Percentiles rank a stretch among this genome's conserved stretches.
Conservation (phyloP, 768 basidiomycete genomes). For the Thelephora aurantiotincta region DNA sequence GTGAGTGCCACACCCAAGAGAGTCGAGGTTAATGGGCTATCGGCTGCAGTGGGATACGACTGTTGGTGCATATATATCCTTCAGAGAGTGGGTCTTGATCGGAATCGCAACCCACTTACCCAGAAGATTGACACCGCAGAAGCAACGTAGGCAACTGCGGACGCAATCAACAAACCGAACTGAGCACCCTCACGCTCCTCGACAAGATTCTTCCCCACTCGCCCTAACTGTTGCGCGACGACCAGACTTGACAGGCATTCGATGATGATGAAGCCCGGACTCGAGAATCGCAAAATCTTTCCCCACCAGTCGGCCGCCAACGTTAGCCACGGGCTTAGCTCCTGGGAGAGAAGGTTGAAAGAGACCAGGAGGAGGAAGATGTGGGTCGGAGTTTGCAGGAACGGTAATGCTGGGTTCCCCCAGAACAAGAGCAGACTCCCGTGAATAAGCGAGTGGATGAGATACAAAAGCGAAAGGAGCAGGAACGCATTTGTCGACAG, state of each 20-base stretch:
- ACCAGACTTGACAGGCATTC: constrained; percentile 78
- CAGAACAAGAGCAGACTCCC: constrained; percentile 63
- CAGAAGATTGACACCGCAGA: constrained; percentile 81
- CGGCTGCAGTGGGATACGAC: constrained; percentile 74
- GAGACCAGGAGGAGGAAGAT: constrained; percentile 75
- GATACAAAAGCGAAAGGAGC: constrained; percentile 64
- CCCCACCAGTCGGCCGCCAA: constrained; percentile 62
- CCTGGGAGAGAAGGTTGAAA: constrained; percentile 71
- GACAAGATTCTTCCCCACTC: constrained; percentile 59
- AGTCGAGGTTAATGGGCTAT: constrained; percentile 79
- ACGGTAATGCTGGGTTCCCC: constrained; percentile 55
- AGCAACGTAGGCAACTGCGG: constrained; percentile 66
- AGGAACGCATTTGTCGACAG: constrained; percentile 71
- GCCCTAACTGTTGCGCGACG: constrained; percentile 70
- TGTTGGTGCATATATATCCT: constrained; percentile 15
- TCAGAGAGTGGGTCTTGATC: constrained; percentile 4
- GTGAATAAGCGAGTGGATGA: constrained; percentile 67
- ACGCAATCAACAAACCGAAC: constrained; percentile 59
- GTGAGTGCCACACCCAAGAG: constrained; percentile 81
- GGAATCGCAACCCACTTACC: constrained; percentile 28
- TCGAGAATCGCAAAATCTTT: constrained; percentile 48
- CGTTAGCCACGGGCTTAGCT: constrained; percentile 41
- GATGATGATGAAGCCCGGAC: constrained; percentile 68
- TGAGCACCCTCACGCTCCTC: constrained; percentile 65
- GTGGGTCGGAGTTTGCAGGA: constrained; percentile 78